Conservation (phyloP, 73 alveolate genomes). For the Paramecium primaurelia region DNA sequence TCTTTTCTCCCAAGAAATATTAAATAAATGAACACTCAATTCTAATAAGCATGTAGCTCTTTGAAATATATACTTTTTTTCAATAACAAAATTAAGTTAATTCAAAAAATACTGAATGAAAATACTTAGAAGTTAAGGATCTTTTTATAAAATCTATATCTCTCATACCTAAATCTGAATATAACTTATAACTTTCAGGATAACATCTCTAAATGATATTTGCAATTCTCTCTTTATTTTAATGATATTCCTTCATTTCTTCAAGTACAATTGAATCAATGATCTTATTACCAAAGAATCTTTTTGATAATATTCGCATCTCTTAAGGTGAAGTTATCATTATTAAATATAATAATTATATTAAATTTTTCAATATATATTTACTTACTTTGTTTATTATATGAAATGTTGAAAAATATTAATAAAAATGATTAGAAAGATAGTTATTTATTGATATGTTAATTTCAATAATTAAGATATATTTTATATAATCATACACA, state of each 20-base stretch:
- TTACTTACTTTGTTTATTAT: too few species aligned
- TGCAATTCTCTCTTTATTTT: background rate
- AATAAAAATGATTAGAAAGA: too few species aligned
- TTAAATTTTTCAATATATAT: too few species aligned
- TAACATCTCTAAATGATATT: background rate
- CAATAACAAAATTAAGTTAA: background rate
- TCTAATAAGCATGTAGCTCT: constrained; percentile 24
- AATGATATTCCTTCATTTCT: background rate
- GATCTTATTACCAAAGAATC: constrained; percentile 42
- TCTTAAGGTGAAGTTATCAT: constrained; percentile 17
- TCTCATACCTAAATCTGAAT: background rate
- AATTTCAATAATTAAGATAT: too few species aligned
- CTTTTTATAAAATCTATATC: background rate
- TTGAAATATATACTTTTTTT: constrained; percentile 25
- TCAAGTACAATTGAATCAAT: background rate
- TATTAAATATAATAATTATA: background rate
- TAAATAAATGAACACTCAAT: constrained; percentile 12
- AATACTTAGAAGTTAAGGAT: background rate
- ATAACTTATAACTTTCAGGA: background rate
- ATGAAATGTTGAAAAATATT: too few species aligned
- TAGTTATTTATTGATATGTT: too few species aligned
- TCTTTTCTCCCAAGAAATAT: constrained; percentile 36
- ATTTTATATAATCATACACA: too few species aligned
- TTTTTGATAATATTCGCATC: constrained; percentile 9
- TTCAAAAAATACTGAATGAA: background rate